Evolutionary conservation across 495 filamentous ascomycete genomes (phyloP), one percentile per base, ranked within the genome.

Genomic region (Lophium mytilinum): DNA sequence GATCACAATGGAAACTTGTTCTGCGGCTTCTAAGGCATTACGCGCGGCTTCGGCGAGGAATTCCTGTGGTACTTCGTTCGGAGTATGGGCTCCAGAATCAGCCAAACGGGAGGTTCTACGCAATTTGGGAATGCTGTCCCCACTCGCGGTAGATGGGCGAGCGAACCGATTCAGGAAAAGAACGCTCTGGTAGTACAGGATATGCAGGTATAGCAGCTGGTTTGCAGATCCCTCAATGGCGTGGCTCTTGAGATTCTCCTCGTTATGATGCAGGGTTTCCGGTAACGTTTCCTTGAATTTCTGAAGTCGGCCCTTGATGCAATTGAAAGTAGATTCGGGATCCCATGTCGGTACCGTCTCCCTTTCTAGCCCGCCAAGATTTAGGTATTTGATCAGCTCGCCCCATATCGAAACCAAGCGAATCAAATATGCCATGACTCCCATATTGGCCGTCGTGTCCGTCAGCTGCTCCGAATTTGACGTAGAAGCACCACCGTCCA

Each of bases 141-240:
- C 24, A 30, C 6, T 30, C 24, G 24, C 24, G 6, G 24, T 79
- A n/a, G 78, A 71, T 15, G 90, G 85, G 17, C 94, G 82, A 9
- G 88, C 89, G 64, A 92, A 95, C 49, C 90, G 82, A 67, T 95
- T 87, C 66, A 96, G 82, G 69, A 95, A 96, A 9, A 98, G 76
- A 45, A 89, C 83, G 60, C 90, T 87, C 71, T 98, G 93, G 62
- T 95, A 86, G 60, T 85, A 82, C 41, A 86, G 81, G 55, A 98
- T 87, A 66, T 98, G 93, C 50, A 96, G 72, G 66, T 95, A 95
- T n/a, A 98, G 70, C 61, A 96, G 95, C 65, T 96, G 90, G 66
- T 94, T 93, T 11, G 88, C 89, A 56, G 91, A 81, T 60, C 83
- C 83, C 61, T 94, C 87, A 14, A 86, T 86, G 37, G 88, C 85